Evolutionary conservation across 2,329 filamentous ascomycete genomes (phyloP).

Genomic region (Colletotrichum endophyticum): DNA sequence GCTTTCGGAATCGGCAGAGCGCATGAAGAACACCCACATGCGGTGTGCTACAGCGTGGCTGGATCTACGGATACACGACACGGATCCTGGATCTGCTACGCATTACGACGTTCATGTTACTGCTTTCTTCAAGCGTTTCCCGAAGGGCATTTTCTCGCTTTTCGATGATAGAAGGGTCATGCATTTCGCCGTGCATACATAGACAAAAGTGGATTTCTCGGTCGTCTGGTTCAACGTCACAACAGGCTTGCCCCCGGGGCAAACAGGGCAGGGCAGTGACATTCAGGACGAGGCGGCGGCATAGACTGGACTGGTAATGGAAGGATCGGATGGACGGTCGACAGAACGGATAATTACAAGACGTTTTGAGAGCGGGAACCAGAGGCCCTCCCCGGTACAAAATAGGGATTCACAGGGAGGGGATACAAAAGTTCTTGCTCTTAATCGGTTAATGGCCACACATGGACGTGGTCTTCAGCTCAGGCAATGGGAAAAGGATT

Average conservation of each 20-base stretch:
- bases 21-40: slow-evolving; percentile 22
- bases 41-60: slow-evolving; percentile 15
- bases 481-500: slow-evolving; percentile 19
- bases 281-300: slow-evolving; percentile 27
- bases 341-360: slow-evolving; percentile 21
- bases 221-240: slow-evolving; percentile 51
- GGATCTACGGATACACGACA: slow-evolving; percentile 20
- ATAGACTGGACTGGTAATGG: slow-evolving; percentile 25
- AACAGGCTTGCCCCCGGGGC: slow-evolving; percentile 26
- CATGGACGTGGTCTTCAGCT: slow-evolving; percentile 22
- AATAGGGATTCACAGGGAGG: slow-evolving; percentile 38
- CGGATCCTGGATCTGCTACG: slow-evolving; percentile 22
- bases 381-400: slow-evolving; percentile 39
- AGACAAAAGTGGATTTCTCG: slow-evolving; percentile 73
- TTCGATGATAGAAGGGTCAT: slow-evolving; percentile 42
- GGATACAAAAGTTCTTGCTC: slow-evolving; percentile 29
- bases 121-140: slow-evolving; percentile 36
- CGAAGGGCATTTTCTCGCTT: slow-evolving; percentile 39
- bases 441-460: slow-evolving; percentile 25
- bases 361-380: slow-evolving; percentile 37
- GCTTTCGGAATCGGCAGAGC: slow-evolving; percentile 28
- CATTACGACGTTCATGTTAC: slow-evolving; percentile 37
- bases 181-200: slow-evolving; percentile 44
- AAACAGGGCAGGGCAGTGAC: slow-evolving; percentile 27
- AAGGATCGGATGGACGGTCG: slow-evolving; percentile 23